phyloP scores from a whole-genome alignment of 441 rosid species.

The Syzygium malaccense region DNA sequence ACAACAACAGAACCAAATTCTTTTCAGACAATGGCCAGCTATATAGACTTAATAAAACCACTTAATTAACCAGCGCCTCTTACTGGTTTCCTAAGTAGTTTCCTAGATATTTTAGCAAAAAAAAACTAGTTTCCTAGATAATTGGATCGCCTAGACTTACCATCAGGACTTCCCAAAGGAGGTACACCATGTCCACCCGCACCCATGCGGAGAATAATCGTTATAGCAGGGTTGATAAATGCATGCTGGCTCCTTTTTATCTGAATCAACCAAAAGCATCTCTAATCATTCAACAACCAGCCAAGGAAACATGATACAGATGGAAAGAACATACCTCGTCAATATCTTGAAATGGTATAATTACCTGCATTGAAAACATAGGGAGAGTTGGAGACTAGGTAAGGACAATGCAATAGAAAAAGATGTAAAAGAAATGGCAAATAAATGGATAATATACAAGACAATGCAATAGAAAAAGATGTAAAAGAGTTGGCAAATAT shows the following conservation, averaged over 20 bases:
- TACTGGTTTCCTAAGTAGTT: not conserved
- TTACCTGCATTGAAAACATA: conserved; percentile 42
- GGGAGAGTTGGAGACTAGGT: not conserved
- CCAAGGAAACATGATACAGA: conserved; percentile 1
- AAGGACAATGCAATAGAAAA: not conserved
- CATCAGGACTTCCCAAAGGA: conserved; percentile 98
- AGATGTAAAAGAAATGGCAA: not conserved
- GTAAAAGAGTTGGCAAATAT: not conserved
- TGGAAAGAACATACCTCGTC: conserved; percentile 61
- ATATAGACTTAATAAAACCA: not conserved
- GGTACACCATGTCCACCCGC: conserved; percentile 99
- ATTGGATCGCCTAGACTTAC: conserved; percentile 34
- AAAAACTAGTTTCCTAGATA: not conserved
- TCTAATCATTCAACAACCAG: not conserved
- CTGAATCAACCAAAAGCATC: conserved; percentile 30
- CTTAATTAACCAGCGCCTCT: not conserved
- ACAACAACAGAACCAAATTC: not conserved
- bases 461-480: not conserved
- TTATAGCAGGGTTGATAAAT: conserved; percentile 91
- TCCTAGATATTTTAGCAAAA: not conserved
- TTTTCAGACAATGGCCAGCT: not conserved
- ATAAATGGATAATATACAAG: not conserved
- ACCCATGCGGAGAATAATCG: conserved; percentile 92
- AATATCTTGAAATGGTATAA: conserved; percentile 89
- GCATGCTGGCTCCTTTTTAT: conserved; percentile 98